These are phyloP conservation scores for Artemisia annua DNA, from an alignment of 129 eudicot genomes.

Conservation along the genomic window DNA sequence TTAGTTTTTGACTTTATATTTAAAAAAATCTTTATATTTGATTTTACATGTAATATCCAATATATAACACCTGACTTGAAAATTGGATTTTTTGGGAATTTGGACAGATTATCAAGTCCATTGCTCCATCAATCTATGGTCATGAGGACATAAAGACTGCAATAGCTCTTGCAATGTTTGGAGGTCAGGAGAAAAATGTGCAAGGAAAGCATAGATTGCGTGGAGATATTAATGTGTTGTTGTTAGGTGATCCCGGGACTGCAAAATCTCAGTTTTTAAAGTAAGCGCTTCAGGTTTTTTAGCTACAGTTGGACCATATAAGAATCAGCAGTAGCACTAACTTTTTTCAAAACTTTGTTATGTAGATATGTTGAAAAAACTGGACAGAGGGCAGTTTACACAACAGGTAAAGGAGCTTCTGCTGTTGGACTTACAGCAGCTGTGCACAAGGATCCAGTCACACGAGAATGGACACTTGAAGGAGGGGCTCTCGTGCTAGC, in stretches of 20 bases:
- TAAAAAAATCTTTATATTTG: no score
- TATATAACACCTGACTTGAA: no score
- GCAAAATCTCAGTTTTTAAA: conserved; percentile 97
- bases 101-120: conserved; percentile 80
- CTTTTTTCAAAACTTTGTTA: neutral
- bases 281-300: conserved; percentile 42
- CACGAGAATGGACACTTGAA: conserved; percentile 98
- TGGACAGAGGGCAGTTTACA: conserved; percentile 96
- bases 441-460: conserved; percentile 97
- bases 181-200: conserved; percentile 93
- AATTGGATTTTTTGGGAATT: neutral
- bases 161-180: conserved; percentile 96
- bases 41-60: neutral
- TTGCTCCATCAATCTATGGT: conserved; percentile 98
- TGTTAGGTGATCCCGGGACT: conserved; percentile 97
- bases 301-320: neutral
- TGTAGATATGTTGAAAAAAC: conserved; percentile 95
- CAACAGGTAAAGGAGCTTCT: conserved; percentile 99
- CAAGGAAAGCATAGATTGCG: conserved; percentile 85
- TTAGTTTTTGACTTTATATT: no score
- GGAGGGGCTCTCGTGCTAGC: conserved; percentile 99
- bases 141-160: conserved; percentile 97
- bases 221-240: conserved; percentile 92
- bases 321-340: neutral
- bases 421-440: conserved; percentile 99